A percentile compares a stretch with the other conserved stretches of the same genome.
These are phyloP conservation scores for Beauveria sp. DNA, from an alignment of 2,329 filamentous ascomycete species.

Conservation along the genomic window DNA sequence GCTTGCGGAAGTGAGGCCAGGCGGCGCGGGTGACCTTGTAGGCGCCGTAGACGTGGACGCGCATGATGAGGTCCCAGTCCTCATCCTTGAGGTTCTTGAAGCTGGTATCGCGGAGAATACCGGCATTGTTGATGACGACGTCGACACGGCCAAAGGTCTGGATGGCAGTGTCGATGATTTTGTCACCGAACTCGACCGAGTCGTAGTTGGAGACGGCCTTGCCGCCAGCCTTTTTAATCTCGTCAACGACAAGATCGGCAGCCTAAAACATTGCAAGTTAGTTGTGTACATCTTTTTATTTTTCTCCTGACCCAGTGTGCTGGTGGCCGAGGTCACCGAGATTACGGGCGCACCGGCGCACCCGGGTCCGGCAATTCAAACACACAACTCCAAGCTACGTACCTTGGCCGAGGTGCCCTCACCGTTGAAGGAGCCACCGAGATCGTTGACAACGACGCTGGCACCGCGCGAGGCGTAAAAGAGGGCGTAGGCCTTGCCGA, in stretches of 20 bases:
- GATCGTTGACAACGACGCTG: slow-evolving; percentile 93
- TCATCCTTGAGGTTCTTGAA: slow-evolving; percentile 98
- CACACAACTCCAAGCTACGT: slow-evolving; percentile 18
- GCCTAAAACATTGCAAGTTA: slow-evolving; percentile 42
- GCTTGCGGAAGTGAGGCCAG: slow-evolving; percentile 96
- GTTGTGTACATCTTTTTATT: background rate
- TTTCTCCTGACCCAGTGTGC: background rate
- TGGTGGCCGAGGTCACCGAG: background rate
- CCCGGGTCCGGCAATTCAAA: background rate
- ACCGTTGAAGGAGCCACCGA: slow-evolving; percentile 88
- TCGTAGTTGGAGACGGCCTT: slow-evolving; percentile 98
- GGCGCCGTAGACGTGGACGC: slow-evolving; percentile 84
- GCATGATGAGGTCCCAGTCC: slow-evolving; percentile 94
- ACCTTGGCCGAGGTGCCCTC: slow-evolving; percentile 85
- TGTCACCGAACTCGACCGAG: slow-evolving; percentile 84
- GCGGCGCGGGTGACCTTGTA: slow-evolving; percentile 94
- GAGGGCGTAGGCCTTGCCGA: slow-evolving; percentile 74
- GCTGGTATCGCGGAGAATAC: slow-evolving; percentile 88
- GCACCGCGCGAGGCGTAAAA: slow-evolving; percentile 92
- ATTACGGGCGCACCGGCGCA: background rate
- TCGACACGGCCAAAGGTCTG: slow-evolving; percentile 80
- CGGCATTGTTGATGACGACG: slow-evolving; percentile 94
- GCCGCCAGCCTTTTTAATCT: slow-evolving; percentile 81
- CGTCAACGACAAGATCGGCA: slow-evolving; percentile 73
- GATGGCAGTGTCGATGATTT: slow-evolving; percentile 86